Evolutionary conservation across 2,329 filamentous ascomycete species (phyloP).

Genomic region (Cordyceps farinosa): DNA sequence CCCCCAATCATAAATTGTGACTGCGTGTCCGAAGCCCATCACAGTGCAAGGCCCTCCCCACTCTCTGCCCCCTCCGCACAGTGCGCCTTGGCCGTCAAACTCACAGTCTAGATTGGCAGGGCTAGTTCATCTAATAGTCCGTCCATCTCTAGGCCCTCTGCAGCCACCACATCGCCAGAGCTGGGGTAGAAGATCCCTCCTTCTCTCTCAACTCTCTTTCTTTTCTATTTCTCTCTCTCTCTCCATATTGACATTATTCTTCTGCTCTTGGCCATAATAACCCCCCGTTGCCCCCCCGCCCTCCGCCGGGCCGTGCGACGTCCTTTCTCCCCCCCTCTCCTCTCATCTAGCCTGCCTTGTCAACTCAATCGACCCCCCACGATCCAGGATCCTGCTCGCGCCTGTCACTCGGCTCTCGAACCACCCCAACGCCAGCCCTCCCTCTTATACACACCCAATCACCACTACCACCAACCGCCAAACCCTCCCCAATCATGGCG

Average conservation of each 20-base stretch:
- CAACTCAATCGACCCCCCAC: not conserved
- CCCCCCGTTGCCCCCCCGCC: not conserved
- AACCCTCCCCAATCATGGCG: conserved; percentile 33
- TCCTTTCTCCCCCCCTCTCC: not conserved
- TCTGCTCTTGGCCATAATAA: not conserved
- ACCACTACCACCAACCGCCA: not conserved
- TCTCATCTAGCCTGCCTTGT: not conserved
- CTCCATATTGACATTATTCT: not conserved
- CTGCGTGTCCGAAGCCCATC: not conserved
- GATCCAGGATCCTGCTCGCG: not conserved
- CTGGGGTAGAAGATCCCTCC: not conserved
- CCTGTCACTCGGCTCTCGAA: not conserved
- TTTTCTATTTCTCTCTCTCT: not conserved
- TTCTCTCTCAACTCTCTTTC: not conserved
- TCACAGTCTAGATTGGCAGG: not conserved
- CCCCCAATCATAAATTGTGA: too few relatives aligned
- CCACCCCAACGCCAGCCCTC: not conserved
- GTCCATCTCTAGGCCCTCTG: not conserved
- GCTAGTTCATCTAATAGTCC: conserved; percentile 3
- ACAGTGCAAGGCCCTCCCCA: not conserved
- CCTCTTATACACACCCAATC: not conserved
- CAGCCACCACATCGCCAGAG: not conserved
- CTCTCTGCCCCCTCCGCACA: too few relatives aligned
- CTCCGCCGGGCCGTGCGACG: not conserved
- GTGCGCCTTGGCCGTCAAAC: not conserved